Evolutionary conservation across 108 stramenopile species (phyloP), one percentile per base, ranked within the genome.

Genomic region (Skeletonema tropicum): DNA sequence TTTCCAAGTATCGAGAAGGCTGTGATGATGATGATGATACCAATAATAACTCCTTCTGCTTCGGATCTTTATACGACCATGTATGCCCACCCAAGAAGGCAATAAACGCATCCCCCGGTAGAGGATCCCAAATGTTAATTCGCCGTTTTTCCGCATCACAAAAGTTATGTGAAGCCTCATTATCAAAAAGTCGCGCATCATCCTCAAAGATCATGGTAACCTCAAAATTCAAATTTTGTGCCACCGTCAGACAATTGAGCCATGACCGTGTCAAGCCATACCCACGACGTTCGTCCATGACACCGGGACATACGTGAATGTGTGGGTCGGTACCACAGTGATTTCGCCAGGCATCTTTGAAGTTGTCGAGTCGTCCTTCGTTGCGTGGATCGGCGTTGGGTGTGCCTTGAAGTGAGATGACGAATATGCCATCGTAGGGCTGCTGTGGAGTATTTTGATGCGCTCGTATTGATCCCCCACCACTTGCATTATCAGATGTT

Each of bases 61-160:
- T 25, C 31, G 45, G 46, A n/a, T 21, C 23, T 45, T 25, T 29
- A 52, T 68, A 68, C 9, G 49, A 19, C 67, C 67, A 68, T 33
- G 26, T 68, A 57, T 68, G 67, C 25, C 67, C 67, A 5, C 67
- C 67, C 67, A 68, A 48, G 33, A 68, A 68, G 21, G 52, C 67
- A 2, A 68, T 29, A 17, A 68, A 68, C n/a, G 67, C 36, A 32
- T 68, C 67, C 0, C 35, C 33, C 29, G 67, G 67, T 2, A 68
- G 30, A 45, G 8, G 6, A 1, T 5, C 7, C 55, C 55, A 68
- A 52, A 32, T 17, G 21, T 68, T 25, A 15, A 13, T 3, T 15
- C 21, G 10, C 14, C 67, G 30, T 17, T 32, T 30, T 31, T 23
- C 42, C 5, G 15, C 14, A 48, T 31, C 49, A 29, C 67, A 68